A percentile compares a stretch with the other conserved stretches of the same genome.
Evolutionary conservation across 306 rosid genomes (phyloP).

Genomic region (Psophocarpus tetragonolobus): DNA sequence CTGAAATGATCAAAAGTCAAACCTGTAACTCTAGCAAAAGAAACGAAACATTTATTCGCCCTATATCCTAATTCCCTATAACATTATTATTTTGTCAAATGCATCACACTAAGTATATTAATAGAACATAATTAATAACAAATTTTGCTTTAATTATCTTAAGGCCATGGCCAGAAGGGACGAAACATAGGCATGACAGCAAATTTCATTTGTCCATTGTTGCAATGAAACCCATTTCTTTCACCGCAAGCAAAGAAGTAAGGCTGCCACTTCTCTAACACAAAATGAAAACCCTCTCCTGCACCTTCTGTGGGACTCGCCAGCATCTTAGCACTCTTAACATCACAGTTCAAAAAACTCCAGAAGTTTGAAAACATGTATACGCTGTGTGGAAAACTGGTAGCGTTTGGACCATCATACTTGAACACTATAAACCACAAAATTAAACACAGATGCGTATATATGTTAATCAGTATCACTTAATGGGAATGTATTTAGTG

Average conservation of each 20-base stretch:
- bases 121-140: not conserved
- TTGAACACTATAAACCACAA: conserved; percentile 66
- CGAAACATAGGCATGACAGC: conserved; percentile 48
- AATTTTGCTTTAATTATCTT: not conserved
- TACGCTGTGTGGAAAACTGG: conserved; percentile 56
- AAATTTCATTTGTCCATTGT: conserved; percentile 66
- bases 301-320: conserved; percentile 55
- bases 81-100: not conserved
- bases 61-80: not conserved
- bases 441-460: not conserved
- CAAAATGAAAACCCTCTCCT: conserved; percentile 58
- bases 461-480: not conserved
- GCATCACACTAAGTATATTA: not conserved
- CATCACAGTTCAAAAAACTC: conserved; percentile 59
- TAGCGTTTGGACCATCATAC: conserved; percentile 57
- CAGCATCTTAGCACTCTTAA: conserved; percentile 44
- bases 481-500: not conserved
- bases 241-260: conserved; percentile 70
- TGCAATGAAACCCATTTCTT: conserved; percentile 63
- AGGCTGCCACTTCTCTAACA: conserved; percentile 54
- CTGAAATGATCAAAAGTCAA: too few relatives aligned
- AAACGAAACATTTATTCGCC: not conserved
- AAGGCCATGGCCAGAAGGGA: conserved; percentile 41
- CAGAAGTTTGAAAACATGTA: conserved; percentile 44
- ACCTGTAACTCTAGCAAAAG: too few relatives aligned